phyloP scores from a whole-genome alignment of 1,284 basidiomycete species.

The Ganoderma resinaceum region DNA sequence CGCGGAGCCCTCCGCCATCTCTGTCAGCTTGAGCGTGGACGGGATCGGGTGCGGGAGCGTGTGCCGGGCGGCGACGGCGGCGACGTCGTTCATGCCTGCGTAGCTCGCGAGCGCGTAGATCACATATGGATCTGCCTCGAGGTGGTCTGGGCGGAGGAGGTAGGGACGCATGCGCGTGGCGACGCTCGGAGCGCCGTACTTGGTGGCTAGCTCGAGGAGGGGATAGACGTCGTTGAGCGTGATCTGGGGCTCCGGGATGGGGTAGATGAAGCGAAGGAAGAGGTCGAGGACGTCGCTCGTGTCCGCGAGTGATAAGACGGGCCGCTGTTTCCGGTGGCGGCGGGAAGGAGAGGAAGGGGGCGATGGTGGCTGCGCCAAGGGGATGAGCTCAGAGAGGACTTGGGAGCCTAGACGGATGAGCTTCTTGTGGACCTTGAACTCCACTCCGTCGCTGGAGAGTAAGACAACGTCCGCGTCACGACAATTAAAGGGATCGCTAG shows the following conservation, averaged over 20 bases:
- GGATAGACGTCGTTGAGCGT: conserved; percentile 16
- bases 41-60: conserved; percentile 17
- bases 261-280: conserved; percentile 28
- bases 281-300: conserved; percentile 16
- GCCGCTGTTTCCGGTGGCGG: conserved; percentile 8
- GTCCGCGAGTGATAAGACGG: conserved; percentile 12
- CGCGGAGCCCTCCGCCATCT: conserved; percentile 7
- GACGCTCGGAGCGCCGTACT: conserved; percentile 18
- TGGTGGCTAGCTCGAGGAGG: conserved; percentile 20
- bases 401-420: conserved; percentile 28
- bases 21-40: conserved; percentile 12
- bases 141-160: conserved; percentile 33
- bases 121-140: conserved; percentile 39
- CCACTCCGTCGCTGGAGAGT: conserved; percentile 17
- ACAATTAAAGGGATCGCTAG: conserved; percentile 17
- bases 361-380: conserved; percentile 8
- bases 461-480: conserved; percentile 20
- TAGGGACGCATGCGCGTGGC: conserved; percentile 16
- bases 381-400: conserved; percentile 22
- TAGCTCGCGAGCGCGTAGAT: conserved; percentile 43
- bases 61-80: conserved; percentile 19
- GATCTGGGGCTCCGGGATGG: conserved; percentile 20
- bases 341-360: conserved; percentile 14
- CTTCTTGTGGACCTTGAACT: conserved; percentile 26
- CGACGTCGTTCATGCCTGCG: conserved; percentile 19